These are phyloP conservation scores for Prunus mume DNA, from an alignment of 306 rosid genomes.

Conservation along the genomic window DNA sequence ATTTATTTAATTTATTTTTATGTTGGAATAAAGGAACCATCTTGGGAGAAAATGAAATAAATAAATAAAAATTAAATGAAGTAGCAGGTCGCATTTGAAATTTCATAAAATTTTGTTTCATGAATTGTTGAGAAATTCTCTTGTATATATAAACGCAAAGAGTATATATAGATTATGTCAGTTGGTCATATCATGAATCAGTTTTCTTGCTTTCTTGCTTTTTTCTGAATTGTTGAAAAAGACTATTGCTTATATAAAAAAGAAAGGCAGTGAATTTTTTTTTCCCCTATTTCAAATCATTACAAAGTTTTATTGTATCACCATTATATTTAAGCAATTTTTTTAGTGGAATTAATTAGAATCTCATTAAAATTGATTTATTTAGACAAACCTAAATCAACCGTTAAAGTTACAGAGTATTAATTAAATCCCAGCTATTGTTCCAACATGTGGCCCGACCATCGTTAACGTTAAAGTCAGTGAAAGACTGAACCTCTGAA, in stretches of 20 bases:
- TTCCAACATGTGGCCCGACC: slow-evolving; percentile 31
- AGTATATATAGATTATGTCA: background rate
- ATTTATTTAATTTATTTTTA: background rate
- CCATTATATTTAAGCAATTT: background rate
- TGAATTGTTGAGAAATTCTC: background rate
- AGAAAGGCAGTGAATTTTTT: too few relatives aligned
- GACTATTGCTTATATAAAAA: too few relatives aligned
- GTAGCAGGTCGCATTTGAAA: background rate
- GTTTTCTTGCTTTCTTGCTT: too few relatives aligned
- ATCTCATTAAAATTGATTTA: background rate
- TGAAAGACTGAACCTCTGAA: background rate
- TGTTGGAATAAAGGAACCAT: background rate
- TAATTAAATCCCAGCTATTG: too few relatives aligned
- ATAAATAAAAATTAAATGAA: background rate
- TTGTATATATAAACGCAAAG: background rate
- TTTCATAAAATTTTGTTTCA: background rate
- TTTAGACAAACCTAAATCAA: background rate
- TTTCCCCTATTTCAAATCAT: too few relatives aligned
- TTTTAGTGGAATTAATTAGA: background rate
- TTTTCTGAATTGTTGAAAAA: too few relatives aligned
- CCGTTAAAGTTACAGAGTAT: background rate
- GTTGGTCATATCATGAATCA: accelerated
- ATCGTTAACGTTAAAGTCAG: slow-evolving; percentile 25
- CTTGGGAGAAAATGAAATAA: background rate
- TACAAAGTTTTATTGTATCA: too few relatives aligned